Conservation (phyloP, 352 stramenopile genomes). For the Pythium dissimile region DNA sequence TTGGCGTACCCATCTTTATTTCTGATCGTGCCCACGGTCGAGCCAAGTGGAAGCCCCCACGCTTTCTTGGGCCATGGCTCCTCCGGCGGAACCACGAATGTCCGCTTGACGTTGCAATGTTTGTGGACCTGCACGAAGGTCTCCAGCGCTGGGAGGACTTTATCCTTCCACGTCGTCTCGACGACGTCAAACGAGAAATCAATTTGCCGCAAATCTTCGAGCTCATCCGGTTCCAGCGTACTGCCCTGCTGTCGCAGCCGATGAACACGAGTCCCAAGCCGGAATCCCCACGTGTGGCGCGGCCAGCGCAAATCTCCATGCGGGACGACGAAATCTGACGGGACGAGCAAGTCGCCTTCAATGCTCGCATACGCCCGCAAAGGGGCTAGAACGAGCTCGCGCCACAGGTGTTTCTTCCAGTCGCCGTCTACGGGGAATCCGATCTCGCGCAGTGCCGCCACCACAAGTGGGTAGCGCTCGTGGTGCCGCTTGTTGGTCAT, state of each 20-base stretch:
- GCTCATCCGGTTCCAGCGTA: slow-evolving; percentile 7
- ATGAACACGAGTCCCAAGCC: slow-evolving; percentile 32
- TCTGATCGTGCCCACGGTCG: slow-evolving; percentile 13
- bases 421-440: slow-evolving; percentile 20
- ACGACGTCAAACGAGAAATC: slow-evolving; percentile 25
- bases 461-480: slow-evolving; percentile 10
- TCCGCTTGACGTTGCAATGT: slow-evolving; percentile 19
- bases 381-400: slow-evolving; percentile 4
- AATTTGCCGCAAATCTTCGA: slow-evolving; percentile 15
- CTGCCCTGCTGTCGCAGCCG: slow-evolving; percentile 1
- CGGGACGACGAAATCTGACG: slow-evolving; percentile 36
- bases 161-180: slow-evolving; percentile 19
- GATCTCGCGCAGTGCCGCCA: slow-evolving; percentile 9
- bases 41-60: slow-evolving; percentile 19
- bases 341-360: slow-evolving; percentile 34
- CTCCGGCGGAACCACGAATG: slow-evolving; percentile 16
- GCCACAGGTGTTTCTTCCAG: slow-evolving; percentile 18
- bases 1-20: slow-evolving; percentile 13
- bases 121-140: slow-evolving; percentile 5
- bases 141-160: slow-evolving; percentile 18
- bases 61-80: slow-evolving; percentile 20
- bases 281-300: slow-evolving; percentile 30
- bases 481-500: slow-evolving; percentile 22
- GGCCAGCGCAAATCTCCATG: slow-evolving; percentile 28
- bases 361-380: slow-evolving; percentile 30